phyloP scores from a whole-genome alignment of 148 eudicot genomes.

The Camellia sinensis region DNA sequence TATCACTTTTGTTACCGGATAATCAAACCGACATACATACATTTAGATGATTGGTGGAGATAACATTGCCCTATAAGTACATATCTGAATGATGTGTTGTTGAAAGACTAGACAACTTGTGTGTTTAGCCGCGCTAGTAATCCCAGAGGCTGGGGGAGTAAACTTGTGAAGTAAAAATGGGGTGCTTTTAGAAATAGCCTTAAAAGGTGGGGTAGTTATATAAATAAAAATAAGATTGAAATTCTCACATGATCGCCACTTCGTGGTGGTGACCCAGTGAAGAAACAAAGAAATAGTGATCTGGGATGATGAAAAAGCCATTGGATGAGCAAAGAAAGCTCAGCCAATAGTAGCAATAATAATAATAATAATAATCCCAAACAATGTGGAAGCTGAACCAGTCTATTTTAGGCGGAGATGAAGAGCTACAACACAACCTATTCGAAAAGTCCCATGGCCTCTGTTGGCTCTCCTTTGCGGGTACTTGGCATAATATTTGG shows the following conservation, averaged over 20 bases:
- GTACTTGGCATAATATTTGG: background rate
- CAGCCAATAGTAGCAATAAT: too few species aligned
- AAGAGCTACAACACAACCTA: conserved; percentile 16
- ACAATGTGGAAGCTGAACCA: conserved; percentile 20
- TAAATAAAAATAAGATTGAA: background rate
- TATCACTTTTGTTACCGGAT: too few species aligned
- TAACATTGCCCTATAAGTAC: too few species aligned
- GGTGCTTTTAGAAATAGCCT: background rate
- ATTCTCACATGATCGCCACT: too few species aligned
- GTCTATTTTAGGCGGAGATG: conserved; percentile 18
- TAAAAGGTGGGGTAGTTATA: background rate
- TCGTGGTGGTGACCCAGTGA: background rate
- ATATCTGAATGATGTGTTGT: too few species aligned
- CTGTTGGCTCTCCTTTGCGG: conserved; percentile 25
- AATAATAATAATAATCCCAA: background rate
- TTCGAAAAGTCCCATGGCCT: conserved; percentile 14
- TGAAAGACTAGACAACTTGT: too few species aligned
- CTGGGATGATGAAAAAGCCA: background rate
- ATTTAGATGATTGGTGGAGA: too few species aligned
- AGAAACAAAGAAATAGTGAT: background rate
- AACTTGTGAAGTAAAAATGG: background rate
- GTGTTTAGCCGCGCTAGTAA: too few species aligned
- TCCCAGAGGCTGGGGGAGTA: too few species aligned
- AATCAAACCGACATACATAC: too few species aligned
- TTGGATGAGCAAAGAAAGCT: conserved; percentile 9